Percentiles rank a stretch among this genome's conserved stretches.
phyloP scores from a whole-genome alignment of 257 asterid genomes.

The Oldenlandia corymbosa region DNA sequence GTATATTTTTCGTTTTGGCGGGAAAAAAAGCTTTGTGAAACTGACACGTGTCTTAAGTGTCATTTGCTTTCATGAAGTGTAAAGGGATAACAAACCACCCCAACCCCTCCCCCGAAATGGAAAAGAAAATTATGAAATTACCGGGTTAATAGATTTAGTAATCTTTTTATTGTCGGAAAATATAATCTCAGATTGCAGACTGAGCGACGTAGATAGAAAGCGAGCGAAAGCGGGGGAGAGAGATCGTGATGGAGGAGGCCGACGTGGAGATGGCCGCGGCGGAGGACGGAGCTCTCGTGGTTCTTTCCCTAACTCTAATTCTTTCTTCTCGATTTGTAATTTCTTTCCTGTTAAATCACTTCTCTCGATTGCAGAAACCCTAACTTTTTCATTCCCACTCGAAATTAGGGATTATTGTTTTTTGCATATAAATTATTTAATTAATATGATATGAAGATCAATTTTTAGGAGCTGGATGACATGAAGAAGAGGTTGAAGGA shows the following conservation, averaged over 20 bases:
- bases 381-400: constrained; percentile 9
- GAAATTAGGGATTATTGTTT: neutral
- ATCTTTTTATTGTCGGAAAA: neutral
- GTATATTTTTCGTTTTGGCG: too few species aligned
- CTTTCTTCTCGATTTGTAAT: neutral
- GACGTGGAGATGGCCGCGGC: constrained; percentile 71
- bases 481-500: constrained; percentile 82
- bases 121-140: too few species aligned
- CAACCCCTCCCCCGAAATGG: too few species aligned
- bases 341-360: neutral
- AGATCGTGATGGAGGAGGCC: constrained; percentile 47
- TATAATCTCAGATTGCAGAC: neutral
- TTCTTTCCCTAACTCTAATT: neutral
- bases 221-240: constrained; percentile 4
- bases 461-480: constrained; percentile 57
- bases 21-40: too few species aligned
- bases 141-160: neutral
- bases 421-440: neutral
- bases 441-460: neutral
- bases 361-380: constrained; percentile 28
- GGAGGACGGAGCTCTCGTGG: constrained; percentile 41
- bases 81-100: too few species aligned
- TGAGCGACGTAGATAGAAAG: neutral
- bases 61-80: too few species aligned
- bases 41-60: too few species aligned